Percentiles rank a stretch among this genome's conserved stretches.
phyloP scores from a whole-genome alignment of 768 basidiomycete genomes.

The Termitomyces sp. region DNA sequence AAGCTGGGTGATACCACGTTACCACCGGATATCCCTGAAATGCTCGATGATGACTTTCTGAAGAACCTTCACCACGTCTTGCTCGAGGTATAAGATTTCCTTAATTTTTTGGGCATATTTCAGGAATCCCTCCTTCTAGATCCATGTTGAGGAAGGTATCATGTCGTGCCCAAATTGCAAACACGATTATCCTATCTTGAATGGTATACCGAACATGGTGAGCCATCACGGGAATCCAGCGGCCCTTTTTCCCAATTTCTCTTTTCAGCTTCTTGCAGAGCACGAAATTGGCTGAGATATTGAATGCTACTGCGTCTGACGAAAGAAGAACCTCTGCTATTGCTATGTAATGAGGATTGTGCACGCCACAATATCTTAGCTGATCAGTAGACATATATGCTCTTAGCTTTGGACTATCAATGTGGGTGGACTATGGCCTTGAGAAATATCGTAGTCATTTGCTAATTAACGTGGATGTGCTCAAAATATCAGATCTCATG shows the following conservation, averaged over 20 bases:
- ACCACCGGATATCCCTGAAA: constrained; percentile 69
- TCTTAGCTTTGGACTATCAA: background rate
- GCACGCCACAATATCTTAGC: background rate
- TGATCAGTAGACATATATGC: background rate
- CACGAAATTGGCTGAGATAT: constrained; percentile 74
- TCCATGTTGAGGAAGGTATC: constrained; percentile 85
- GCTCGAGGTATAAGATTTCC: constrained; percentile 63
- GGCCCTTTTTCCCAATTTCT: background rate
- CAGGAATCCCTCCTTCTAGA: constrained; percentile 42
- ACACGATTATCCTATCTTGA: constrained; percentile 86
- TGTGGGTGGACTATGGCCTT: background rate
- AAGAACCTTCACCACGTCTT: constrained; percentile 87
- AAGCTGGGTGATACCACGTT: constrained; percentile 87
- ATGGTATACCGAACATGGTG: constrained; percentile 99
- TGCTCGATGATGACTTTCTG: constrained; percentile 79
- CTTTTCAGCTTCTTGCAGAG: constrained; percentile 76
- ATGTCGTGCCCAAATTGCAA: constrained; percentile 94
- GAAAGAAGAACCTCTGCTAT: background rate
- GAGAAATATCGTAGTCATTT: background rate
- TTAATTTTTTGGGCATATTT: background rate
- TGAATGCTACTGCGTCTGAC: background rate
- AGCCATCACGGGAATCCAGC: background rate
- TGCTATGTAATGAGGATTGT: background rate
- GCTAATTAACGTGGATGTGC: background rate
- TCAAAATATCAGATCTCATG: background rate